Evolutionary conservation across 1,284 basidiomycete genomes (phyloP), one percentile per base, ranked within the genome.

Genomic region (Mycosarcoma maydis): DNA sequence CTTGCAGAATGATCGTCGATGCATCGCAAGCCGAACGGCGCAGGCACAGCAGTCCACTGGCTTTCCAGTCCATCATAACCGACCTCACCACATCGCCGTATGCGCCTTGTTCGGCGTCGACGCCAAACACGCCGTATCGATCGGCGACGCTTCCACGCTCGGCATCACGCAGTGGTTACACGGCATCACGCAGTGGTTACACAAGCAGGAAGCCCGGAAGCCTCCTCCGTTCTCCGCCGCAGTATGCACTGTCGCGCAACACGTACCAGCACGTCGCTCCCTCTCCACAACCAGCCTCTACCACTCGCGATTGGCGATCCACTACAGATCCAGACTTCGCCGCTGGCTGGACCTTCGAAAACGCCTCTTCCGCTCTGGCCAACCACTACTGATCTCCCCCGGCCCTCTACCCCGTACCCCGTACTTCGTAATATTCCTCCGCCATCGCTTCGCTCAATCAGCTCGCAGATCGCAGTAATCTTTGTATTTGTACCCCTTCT

Each of bases 61-160:
- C 53, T 9, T 61, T 55, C 45, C 32, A 47, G 3, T 58, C 50
- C 7, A 58, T 62, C 46, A 62, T 69, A 29, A 37, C 51, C 5
- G 66, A 69, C 16, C 37, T 69, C 23, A 41, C 52, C 33, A 57
- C 65, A 1, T 61, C 65, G 19, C 53, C 57, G 4, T 61, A 48
- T 11, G 23, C 40, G 13, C 14, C 48, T 8, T 29, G 34, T 8
- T 36, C 43, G 14, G 50, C 61, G 0, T 24, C 36, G 3, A 48
- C 54, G 16, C 17, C 36, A 22, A 37, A 37, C 3, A 33, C 38
- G 14, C 61, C 61, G 22, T 54, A 49, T 20, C 51, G 56, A 6
- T 57, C 54, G 11, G 40, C 65, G n/a, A 68, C 65, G 5, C 34
- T 68, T 3, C 58, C 65, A n/a, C 41, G 65, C 7, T 48, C 57